phyloP scores from a whole-genome alignment of 495 filamentous ascomycete genomes.

The Podospora appendiculata region DNA sequence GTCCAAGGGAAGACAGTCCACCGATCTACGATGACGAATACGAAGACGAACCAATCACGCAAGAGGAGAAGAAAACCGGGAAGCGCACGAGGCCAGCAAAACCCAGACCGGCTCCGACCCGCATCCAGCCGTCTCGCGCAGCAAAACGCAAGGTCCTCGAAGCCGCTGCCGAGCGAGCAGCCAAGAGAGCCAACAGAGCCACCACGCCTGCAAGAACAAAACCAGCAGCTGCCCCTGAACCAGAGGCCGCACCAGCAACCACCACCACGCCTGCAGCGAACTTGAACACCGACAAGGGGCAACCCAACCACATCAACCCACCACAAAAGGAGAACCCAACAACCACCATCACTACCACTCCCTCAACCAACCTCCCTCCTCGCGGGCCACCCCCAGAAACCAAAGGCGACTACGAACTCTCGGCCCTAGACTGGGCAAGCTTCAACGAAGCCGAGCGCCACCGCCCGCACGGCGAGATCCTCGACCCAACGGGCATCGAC shows the following conservation, averaged over 20 bases:
- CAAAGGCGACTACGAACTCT: constrained; percentile 11
- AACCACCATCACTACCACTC: neutral
- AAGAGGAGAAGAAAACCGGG: neutral
- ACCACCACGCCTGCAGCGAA: neutral
- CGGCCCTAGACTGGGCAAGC: constrained; percentile 3
- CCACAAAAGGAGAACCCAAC: neutral
- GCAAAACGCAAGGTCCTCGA: constrained; percentile 14
- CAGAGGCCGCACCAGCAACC: neutral
- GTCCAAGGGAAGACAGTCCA: neutral
- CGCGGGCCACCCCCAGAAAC: constrained; percentile 1
- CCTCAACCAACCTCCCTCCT: neutral
- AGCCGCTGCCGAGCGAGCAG: neutral
- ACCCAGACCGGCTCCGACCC: constrained; percentile 6
- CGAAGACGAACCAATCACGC: neutral
- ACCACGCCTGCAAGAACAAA: neutral
- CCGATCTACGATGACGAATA: neutral
- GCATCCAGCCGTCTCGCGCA: constrained; percentile 17
- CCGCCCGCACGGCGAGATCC: neutral
- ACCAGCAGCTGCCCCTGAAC: neutral
- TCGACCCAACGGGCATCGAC: neutral
- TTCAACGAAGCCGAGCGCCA: neutral
- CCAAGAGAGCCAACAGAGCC: too few relatives aligned
- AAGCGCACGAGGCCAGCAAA: neutral
- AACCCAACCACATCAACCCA: neutral
- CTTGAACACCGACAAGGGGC: neutral